phyloP scores from a whole-genome alignment of 1,284 basidiomycete genomes.

The Marasmius sp. region DNA sequence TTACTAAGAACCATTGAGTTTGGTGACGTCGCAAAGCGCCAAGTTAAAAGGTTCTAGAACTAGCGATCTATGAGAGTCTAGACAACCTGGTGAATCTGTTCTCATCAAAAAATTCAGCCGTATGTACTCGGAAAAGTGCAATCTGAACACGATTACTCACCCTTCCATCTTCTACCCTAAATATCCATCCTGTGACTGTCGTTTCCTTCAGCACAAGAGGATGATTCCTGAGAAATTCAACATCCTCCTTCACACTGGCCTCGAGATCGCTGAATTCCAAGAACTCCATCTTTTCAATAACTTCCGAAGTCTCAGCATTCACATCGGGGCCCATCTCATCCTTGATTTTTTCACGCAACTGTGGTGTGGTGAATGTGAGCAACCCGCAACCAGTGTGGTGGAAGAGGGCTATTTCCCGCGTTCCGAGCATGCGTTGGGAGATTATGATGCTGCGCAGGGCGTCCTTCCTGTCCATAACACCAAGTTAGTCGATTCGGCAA shows the following conservation, averaged over 20 bases:
- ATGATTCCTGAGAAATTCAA: constrained; percentile 51
- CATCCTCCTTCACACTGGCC: constrained; percentile 54
- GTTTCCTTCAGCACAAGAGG: constrained; percentile 55
- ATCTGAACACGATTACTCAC: constrained; percentile 26
- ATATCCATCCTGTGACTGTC: constrained; percentile 61
- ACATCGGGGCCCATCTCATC: background rate
- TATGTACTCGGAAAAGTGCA: background rate
- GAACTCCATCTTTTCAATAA: background rate
- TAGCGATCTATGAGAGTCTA: background rate
- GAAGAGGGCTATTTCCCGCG: constrained; percentile 1
- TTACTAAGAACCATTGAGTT: too few relatives aligned
- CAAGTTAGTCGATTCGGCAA: background rate
- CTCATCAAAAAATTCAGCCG: background rate
- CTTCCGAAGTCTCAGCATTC: background rate
- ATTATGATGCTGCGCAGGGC: background rate
- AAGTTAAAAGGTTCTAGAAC: too few relatives aligned
- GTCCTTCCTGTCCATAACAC: background rate
- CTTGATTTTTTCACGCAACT: background rate
- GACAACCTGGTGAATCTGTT: background rate
- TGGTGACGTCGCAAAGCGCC: too few relatives aligned
- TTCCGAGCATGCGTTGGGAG: background rate
- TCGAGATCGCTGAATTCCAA: constrained; percentile 32
- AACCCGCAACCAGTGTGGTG: constrained; percentile 5
- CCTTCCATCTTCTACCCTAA: constrained; percentile 60
- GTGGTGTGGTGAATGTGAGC: background rate